Percentiles rank a stretch among this genome's conserved stretches.
Conservation (phyloP, 2,329 filamentous ascomycete genomes). For the Diaporthe longicolla region DNA sequence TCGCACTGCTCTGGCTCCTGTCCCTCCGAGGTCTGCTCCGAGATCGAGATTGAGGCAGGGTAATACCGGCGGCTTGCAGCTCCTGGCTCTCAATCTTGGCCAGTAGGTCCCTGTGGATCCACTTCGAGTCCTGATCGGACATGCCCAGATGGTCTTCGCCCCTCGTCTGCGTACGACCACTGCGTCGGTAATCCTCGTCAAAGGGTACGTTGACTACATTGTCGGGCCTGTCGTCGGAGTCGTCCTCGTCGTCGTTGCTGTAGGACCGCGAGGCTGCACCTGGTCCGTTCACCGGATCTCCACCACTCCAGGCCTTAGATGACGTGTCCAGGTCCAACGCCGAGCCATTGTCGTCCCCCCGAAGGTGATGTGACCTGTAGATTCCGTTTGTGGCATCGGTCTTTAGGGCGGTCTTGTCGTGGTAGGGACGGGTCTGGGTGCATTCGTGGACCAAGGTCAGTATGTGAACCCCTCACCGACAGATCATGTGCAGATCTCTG, state of each 20-base stretch:
- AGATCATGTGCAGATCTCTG: constrained; percentile 29
- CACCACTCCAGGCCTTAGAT: constrained; percentile 36
- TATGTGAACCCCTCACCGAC: constrained; percentile 26
- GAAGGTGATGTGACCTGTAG: constrained; percentile 39
- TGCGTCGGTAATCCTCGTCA: constrained; percentile 46
- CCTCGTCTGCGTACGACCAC: constrained; percentile 44
- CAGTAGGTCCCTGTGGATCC: constrained; percentile 89
- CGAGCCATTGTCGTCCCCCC: constrained; percentile 42
- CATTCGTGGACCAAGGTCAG: constrained; percentile 11
- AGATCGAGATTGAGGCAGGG: constrained; percentile 68
- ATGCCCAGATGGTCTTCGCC: constrained; percentile 50
- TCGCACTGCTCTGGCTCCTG: constrained; percentile 56
- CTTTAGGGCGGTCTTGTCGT: constrained; percentile 39
- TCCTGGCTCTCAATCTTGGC: constrained; percentile 86
- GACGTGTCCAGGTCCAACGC: constrained; percentile 31
- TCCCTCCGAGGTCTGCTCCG: constrained; percentile 63
- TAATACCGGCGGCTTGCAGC: constrained; percentile 82
- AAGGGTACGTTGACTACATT: constrained; percentile 59
- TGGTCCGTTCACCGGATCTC: constrained; percentile 36
- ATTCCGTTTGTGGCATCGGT: constrained; percentile 40
- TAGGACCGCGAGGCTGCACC: constrained; percentile 40
- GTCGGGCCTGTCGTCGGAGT: constrained; percentile 59
- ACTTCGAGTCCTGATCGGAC: constrained; percentile 76
- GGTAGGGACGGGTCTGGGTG: constrained; percentile 42
- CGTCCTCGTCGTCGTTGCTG: constrained; percentile 47